Percentiles rank a stretch among this genome's conserved stretches.
These are phyloP conservation scores for Daldinia eschscholtzii DNA, from an alignment of 2,329 filamentous ascomycete species.

Conservation along the genomic window DNA sequence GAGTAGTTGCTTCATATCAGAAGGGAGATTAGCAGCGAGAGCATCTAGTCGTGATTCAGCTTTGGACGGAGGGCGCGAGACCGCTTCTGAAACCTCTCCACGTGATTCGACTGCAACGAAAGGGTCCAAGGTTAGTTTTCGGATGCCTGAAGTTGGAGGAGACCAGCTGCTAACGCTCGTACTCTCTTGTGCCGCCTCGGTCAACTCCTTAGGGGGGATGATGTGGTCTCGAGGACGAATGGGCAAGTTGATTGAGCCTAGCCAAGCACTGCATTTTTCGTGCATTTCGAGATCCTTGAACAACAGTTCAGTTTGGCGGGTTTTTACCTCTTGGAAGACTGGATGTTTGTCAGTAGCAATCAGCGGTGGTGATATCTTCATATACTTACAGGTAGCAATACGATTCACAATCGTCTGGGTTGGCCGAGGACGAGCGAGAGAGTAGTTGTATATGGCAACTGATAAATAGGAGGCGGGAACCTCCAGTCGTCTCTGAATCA, in stretches of 20 bases:
- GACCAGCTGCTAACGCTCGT: not conserved
- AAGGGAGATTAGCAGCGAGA: not conserved
- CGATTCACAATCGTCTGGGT: conserved; percentile 1
- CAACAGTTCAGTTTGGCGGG: conserved; percentile 42
- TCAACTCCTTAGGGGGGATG: not conserved
- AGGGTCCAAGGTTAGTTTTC: not conserved
- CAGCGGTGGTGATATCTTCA: not conserved
- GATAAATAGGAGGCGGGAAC: conserved; percentile 41
- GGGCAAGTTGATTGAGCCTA: conserved; percentile 42
- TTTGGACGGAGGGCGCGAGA: not conserved
- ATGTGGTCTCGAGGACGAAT: conserved; percentile 7
- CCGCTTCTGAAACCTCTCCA: too few species aligned
- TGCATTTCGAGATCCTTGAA: conserved; percentile 35
- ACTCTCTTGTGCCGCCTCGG: not conserved
- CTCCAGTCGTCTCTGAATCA: conserved; percentile 32
- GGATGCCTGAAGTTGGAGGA: not conserved
- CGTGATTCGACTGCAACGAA: not conserved
- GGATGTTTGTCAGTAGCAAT: conserved; percentile 26
- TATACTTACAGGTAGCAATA: conserved; percentile 41
- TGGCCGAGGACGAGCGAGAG: not conserved
- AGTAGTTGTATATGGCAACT: conserved; percentile 33
- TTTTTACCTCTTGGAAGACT: conserved; percentile 44
- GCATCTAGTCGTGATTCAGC: too few species aligned
- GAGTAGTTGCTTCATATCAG: conserved; percentile 6
- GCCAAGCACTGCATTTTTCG: conserved; percentile 41